Conservation (phyloP, 129 eudicot genomes). For the Escallonia herrerae region DNA sequence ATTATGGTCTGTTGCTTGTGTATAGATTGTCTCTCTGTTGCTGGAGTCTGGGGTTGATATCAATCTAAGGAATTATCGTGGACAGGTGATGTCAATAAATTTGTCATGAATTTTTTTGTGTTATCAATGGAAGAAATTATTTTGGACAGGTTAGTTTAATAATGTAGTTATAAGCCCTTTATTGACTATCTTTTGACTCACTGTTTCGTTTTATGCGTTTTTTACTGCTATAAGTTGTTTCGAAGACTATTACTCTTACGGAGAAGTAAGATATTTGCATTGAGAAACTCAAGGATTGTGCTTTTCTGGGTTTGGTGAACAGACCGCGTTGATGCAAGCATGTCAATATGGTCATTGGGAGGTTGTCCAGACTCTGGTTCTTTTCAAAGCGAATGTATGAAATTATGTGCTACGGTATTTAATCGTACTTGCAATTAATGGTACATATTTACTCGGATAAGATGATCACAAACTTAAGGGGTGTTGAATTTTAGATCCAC, state of each 20-base stretch:
- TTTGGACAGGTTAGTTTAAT: neutral
- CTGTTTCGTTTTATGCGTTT: neutral
- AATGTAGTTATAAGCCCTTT: neutral
- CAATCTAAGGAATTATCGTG: constrained; percentile 86
- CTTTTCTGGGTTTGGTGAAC: constrained; percentile 19
- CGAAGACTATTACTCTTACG: neutral
- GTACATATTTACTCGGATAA: neutral
- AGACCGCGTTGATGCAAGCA: constrained; percentile 99
- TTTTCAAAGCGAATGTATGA: constrained; percentile 87
- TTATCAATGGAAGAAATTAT: neutral
- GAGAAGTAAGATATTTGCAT: neutral
- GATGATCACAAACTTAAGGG: constrained; percentile 8
- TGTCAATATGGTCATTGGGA: constrained; percentile 99
- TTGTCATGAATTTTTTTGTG: neutral
- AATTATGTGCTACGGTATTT: constrained; percentile 7
- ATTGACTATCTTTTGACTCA: neutral
- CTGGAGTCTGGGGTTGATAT: constrained; percentile 92
- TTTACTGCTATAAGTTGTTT: neutral
- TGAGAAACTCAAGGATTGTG: neutral
- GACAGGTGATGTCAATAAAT: constrained; percentile 53
- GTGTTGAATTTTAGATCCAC: constrained; percentile 59
- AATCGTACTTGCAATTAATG: too few relatives aligned
- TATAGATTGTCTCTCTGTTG: constrained; percentile 76
- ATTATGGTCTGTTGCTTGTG: constrained; percentile 9
- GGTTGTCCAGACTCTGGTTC: constrained; percentile 84